Conservation (phyloP, 352 stramenopile genomes). For the Phytophthora palmivora region DNA sequence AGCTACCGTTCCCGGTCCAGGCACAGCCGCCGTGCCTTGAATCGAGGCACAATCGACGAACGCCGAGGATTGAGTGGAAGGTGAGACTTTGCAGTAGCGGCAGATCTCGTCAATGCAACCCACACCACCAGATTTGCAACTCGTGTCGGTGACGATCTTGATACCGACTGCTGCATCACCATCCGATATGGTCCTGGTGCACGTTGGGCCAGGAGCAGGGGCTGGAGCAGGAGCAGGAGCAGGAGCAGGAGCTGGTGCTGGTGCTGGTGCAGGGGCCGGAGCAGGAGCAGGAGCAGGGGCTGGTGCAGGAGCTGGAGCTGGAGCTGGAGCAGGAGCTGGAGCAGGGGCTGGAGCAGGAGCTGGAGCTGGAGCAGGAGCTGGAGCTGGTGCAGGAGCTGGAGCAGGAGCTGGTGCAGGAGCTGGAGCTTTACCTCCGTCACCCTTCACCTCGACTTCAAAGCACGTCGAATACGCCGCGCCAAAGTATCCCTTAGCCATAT, state of each 20-base stretch:
- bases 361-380: neutral
- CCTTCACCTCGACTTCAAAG: conserved; percentile 61
- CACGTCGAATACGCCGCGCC: conserved; percentile 71
- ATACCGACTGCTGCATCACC: conserved; percentile 16
- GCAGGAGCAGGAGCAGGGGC: conserved; percentile 3
- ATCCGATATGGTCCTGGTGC: conserved; percentile 3
- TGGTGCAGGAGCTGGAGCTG: neutral
- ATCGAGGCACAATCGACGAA: conserved; percentile 16
- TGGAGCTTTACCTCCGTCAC: neutral
- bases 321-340: neutral
- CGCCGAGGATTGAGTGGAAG: conserved; percentile 3
- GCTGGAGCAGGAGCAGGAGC: too few species aligned
- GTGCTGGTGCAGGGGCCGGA: neutral
- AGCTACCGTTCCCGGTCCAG: conserved; percentile 7
- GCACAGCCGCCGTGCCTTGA: neutral
- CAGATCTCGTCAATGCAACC: conserved; percentile 20
- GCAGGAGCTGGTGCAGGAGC: neutral
- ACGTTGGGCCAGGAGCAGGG: neutral
- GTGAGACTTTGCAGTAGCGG: conserved; percentile 11
- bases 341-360: neutral
- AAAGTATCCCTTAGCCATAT: conserved; percentile 65
- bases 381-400: neutral
- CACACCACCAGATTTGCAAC: conserved; percentile 5
- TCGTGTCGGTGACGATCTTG: conserved; percentile 11
- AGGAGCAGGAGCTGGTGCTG: too few species aligned